These are phyloP conservation scores for Euphorbia corollata DNA, from an alignment of 441 rosid genomes.

Conservation along the genomic window DNA sequence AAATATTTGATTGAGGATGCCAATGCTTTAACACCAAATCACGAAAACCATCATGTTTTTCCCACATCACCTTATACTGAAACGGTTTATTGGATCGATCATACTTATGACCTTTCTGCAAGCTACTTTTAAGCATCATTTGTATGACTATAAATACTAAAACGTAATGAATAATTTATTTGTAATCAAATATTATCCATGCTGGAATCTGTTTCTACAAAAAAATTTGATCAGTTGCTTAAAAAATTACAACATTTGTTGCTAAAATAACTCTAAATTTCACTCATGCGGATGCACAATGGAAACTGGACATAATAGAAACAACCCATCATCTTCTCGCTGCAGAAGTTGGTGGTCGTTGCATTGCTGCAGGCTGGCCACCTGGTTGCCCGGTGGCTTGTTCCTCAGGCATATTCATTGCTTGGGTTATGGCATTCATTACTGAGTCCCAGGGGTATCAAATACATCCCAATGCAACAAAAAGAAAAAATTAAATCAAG, in stretches of 20 bases:
- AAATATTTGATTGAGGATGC: too few species aligned
- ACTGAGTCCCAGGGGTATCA: constrained; percentile 80
- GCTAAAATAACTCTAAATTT: not conserved
- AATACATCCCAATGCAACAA: constrained; percentile 85
- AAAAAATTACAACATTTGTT: not conserved
- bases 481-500: not conserved
- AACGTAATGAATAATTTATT: too few species aligned
- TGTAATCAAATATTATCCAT: not conserved
- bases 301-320: constrained; percentile 1
- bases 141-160: too few species aligned
- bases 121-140: too few species aligned
- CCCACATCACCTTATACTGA: too few species aligned
- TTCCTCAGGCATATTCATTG: constrained; percentile 77
- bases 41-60: too few species aligned
- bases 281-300: not conserved
- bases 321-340: constrained; percentile 48
- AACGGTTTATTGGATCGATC: too few species aligned
- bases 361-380: constrained; percentile 37
- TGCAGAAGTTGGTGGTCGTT: constrained; percentile 44
- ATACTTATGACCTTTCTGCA: too few species aligned
- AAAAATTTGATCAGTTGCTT: constrained; percentile 1
- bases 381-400: constrained; percentile 52
- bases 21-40: too few species aligned
- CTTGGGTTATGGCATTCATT: constrained; percentile 90
- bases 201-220: too few species aligned